These are phyloP conservation scores for Poronia punctata DNA, from an alignment of 495 filamentous ascomycete genomes.

Conservation along the genomic window DNA sequence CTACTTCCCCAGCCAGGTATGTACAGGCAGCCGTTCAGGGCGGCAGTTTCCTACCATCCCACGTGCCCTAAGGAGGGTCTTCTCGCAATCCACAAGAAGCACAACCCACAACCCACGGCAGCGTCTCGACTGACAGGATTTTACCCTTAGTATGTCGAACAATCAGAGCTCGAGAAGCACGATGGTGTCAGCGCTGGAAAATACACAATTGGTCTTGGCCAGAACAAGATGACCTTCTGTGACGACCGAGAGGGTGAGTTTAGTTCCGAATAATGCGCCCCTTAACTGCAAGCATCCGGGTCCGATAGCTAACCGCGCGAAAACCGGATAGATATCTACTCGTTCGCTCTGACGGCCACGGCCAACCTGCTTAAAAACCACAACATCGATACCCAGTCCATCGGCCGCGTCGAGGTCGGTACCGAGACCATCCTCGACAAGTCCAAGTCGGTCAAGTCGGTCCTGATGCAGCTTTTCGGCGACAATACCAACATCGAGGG, in stretches of 20 bases:
- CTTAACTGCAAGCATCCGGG: too few relatives aligned
- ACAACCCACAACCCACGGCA: not conserved
- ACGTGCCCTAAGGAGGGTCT: constrained; percentile 8
- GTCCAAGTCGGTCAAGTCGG: constrained; percentile 99
- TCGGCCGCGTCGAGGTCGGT: constrained; percentile 93
- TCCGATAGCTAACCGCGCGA: constrained; percentile 9
- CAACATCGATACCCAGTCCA: constrained; percentile 80
- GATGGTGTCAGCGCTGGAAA: constrained; percentile 92
- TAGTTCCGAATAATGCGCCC: constrained; percentile 8
- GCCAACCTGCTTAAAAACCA: constrained; percentile 89
- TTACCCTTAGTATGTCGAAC: constrained; percentile 78
- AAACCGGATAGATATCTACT: constrained; percentile 80
- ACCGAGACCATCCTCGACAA: constrained; percentile 98
- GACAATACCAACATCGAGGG: constrained; percentile 89
- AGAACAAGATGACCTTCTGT: constrained; percentile 99
- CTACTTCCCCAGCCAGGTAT: constrained; percentile 93
- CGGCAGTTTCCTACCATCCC: not conserved
- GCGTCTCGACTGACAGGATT: constrained; percentile 20
- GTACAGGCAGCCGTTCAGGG: constrained; percentile 24
- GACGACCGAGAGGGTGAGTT: constrained; percentile 92
- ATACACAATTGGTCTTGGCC: constrained; percentile 98
- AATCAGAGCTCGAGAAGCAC: constrained; percentile 93
- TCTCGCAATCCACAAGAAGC: not conserved
- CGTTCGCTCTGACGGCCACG: constrained; percentile 79
- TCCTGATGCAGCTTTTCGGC: constrained; percentile 94